Evolutionary conservation across 345 rosid genomes (phyloP).

Genomic region (Eucalyptus albens): DNA sequence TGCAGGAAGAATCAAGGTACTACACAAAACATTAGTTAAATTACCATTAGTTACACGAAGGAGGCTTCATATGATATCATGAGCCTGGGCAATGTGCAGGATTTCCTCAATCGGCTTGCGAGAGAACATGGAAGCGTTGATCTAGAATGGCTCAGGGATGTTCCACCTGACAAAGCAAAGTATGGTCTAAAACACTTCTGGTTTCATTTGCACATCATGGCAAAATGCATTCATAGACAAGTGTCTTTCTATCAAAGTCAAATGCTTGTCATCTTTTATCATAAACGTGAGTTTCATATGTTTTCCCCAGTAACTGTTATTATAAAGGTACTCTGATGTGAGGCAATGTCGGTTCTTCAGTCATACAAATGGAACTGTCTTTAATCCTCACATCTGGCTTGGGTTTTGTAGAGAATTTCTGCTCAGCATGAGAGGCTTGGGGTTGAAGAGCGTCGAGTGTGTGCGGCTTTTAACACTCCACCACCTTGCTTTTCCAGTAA

Average conservation of each 20-base stretch:
- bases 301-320: not conserved
- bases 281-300: not conserved
- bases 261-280: not conserved
- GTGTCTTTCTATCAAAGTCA: not conserved
- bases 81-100: slow-evolving; percentile 37
- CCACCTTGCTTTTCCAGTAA: slow-evolving; percentile 97
- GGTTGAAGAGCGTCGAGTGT: slow-evolving; percentile 96
- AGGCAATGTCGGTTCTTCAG: not conserved
- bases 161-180: slow-evolving; percentile 94
- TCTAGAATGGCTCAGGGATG: slow-evolving; percentile 94
- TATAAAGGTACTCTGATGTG: not conserved
- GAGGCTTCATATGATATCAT: not conserved
- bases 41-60: not conserved
- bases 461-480: slow-evolving; percentile 94
- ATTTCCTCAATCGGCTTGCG: slow-evolving; percentile 60
- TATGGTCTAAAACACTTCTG: slow-evolving; percentile 16
- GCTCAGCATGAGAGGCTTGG: slow-evolving; percentile 74
- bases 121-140: slow-evolving; percentile 68
- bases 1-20: slow-evolving; percentile 85
- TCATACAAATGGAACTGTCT: not conserved
- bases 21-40: not conserved
- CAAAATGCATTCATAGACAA: not conserved
- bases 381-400: not conserved
- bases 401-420: slow-evolving; percentile 60
- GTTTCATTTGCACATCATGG: not conserved